Conservation (phyloP, 2,329 filamentous ascomycete species). For the Epichloe hybrida region DNA sequence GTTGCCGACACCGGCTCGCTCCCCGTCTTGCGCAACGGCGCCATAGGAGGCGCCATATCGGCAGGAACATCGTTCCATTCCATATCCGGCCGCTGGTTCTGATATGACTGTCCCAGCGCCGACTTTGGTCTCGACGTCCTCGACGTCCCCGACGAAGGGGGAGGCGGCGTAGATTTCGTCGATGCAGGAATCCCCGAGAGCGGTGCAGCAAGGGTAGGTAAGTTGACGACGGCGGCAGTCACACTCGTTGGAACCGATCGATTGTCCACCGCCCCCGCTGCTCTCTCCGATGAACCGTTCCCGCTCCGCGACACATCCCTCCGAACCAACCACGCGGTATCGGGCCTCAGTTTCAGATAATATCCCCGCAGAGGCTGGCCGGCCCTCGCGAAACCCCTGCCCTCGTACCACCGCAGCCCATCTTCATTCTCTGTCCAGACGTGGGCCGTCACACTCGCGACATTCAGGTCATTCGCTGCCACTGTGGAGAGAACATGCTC, state of each 20-base stretch:
- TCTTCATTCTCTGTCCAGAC: conserved; percentile 56
- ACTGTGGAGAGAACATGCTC: conserved; percentile 34
- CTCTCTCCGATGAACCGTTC: neutral
- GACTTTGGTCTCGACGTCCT: conserved; percentile 8
- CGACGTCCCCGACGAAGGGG: neutral
- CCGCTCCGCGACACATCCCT: conserved; percentile 17
- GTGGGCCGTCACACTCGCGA: conserved; percentile 43
- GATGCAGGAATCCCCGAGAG: conserved; percentile 1
- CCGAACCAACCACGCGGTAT: conserved; percentile 46
- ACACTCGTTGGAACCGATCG: conserved; percentile 11
- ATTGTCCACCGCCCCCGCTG: neutral
- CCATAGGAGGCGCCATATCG: conserved; percentile 36
- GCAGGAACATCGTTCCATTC: conserved; percentile 55
- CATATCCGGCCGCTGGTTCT: conserved; percentile 42
- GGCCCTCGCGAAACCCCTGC: conserved; percentile 40
- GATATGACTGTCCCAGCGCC: conserved; percentile 34
- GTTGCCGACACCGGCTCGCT: conserved; percentile 25
- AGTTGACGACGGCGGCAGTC: conserved; percentile 19
- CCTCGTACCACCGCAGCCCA: conserved; percentile 47
- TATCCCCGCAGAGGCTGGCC: conserved; percentile 39
- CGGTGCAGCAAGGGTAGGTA: conserved; percentile 9
- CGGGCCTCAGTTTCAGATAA: conserved; percentile 48
- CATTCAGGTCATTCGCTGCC: conserved; percentile 21
- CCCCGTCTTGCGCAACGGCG: conserved; percentile 14
- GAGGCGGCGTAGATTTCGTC: conserved; percentile 14